Percentiles rank a stretch among this genome's conserved stretches.
Conservation (phyloP, 2,329 filamentous ascomycete genomes). For the Beauveria asiatica region DNA sequence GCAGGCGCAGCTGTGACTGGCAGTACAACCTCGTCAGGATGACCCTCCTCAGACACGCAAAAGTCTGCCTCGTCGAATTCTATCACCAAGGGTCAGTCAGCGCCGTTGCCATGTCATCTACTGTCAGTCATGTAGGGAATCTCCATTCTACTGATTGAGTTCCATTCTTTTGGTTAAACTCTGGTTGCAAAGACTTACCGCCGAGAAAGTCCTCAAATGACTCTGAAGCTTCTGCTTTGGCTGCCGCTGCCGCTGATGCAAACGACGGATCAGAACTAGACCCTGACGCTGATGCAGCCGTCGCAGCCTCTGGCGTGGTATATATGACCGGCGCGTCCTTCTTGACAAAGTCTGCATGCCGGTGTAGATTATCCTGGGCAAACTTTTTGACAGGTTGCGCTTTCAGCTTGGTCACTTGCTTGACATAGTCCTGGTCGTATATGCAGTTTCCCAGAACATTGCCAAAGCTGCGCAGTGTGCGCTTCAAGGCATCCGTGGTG, state of each 20-base stretch:
- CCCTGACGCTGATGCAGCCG: not conserved
- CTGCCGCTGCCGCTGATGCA: conserved; percentile 16
- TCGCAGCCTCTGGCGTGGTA: not conserved
- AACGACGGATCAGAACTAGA: conserved; percentile 30
- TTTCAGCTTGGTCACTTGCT: conserved; percentile 86
- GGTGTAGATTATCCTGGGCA: conserved; percentile 69
- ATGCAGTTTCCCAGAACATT: conserved; percentile 98
- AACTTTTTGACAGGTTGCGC: conserved; percentile 62
- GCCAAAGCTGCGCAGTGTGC: conserved; percentile 82
- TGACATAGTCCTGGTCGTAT: conserved; percentile 91
- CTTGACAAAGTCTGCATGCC: conserved; percentile 68
- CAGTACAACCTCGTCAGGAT: conserved; percentile 62
- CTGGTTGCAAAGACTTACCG: conserved; percentile 25
- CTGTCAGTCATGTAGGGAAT: not conserved
- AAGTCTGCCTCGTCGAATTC: conserved; percentile 75
- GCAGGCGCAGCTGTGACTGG: not conserved
- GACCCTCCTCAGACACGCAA: conserved; percentile 56
- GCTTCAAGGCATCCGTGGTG: conserved; percentile 87
- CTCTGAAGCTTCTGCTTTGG: conserved; percentile 17
- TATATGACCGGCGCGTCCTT: conserved; percentile 32
- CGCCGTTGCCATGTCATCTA: not conserved
- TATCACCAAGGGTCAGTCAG: conserved; percentile 15
- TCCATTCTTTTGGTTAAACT: too few relatives aligned
- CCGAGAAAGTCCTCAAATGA: conserved; percentile 45
- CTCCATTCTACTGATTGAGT: not conserved